Percentiles rank a stretch among this genome's conserved stretches.
These are phyloP conservation scores for Setaria italica DNA, from an alignment of 202 grass and related monocot genomes.

Conservation along the genomic window DNA sequence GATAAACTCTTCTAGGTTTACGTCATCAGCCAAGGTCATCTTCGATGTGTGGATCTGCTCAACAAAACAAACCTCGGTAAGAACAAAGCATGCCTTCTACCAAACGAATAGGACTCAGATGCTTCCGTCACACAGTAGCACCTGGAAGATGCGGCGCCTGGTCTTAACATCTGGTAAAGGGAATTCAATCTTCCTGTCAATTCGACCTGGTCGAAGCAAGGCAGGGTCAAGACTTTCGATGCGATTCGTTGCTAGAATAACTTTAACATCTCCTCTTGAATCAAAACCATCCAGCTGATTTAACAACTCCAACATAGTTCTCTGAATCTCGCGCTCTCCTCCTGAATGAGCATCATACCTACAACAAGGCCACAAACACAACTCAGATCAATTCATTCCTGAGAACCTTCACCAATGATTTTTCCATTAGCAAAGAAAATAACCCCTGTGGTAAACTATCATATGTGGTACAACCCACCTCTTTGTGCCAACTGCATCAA, in stretches of 20 bases:
- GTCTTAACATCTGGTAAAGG: slow-evolving; percentile 95
- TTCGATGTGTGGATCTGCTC: slow-evolving; percentile 89
- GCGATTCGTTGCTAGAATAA: slow-evolving; percentile 95
- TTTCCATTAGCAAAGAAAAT: slow-evolving; percentile 25
- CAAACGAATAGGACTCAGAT: neutral
- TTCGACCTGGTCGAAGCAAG: slow-evolving; percentile 84
- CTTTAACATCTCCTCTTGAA: slow-evolving; percentile 93
- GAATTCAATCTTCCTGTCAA: slow-evolving; percentile 94
- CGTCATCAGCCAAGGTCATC: slow-evolving; percentile 93
- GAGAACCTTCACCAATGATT: neutral
- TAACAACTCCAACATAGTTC: slow-evolving; percentile 93
- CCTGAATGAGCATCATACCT: slow-evolving; percentile 99
- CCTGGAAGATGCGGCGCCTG: slow-evolving; percentile 80
- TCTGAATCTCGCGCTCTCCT: slow-evolving; percentile 94
- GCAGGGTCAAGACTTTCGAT: slow-evolving; percentile 95
- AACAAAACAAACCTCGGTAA: slow-evolving; percentile 14
- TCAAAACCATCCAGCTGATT: slow-evolving; percentile 99
- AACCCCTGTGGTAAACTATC: neutral
- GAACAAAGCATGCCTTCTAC: slow-evolving; percentile 5
- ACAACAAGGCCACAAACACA: slow-evolving; percentile 29
- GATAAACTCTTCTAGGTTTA: slow-evolving; percentile 93
- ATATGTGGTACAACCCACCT: slow-evolving; percentile 51
- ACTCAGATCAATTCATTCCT: slow-evolving; percentile 9
- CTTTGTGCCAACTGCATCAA: slow-evolving; percentile 95
- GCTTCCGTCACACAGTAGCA: slow-evolving; percentile 30